Evolutionary conservation across 768 basidiomycete species (phyloP).

Genomic region (Strobilomyces echinocephalus): DNA sequence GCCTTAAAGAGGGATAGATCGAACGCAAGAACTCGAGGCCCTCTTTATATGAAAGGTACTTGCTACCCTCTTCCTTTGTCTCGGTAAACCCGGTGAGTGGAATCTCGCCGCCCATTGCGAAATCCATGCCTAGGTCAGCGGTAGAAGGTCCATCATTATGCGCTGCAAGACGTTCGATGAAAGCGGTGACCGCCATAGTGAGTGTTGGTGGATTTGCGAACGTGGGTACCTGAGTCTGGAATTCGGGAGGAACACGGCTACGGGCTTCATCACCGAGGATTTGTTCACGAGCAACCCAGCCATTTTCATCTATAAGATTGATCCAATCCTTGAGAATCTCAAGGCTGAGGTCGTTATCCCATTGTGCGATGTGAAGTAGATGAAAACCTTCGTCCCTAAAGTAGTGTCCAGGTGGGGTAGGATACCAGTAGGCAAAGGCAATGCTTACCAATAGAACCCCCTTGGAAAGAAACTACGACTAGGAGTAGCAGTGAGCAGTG

Average conservation of each 20-base stretch:
- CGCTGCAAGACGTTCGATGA: constrained; percentile 68
- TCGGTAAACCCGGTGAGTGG: constrained; percentile 35
- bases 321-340: constrained; percentile 92
- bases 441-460: constrained; percentile 86
- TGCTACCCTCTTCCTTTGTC: constrained; percentile 36
- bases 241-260: constrained; percentile 88
- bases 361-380: constrained; percentile 82
- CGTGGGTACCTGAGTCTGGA: constrained; percentile 88
- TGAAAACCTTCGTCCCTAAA: constrained; percentile 97
- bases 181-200: constrained; percentile 88
- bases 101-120: constrained; percentile 41
- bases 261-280: constrained; percentile 95
- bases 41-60: constrained; percentile 52
- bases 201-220: constrained; percentile 96
- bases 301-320: constrained; percentile 83
- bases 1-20: constrained; percentile 78
- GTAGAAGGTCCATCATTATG: constrained; percentile 44
- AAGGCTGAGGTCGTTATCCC: constrained; percentile 89
- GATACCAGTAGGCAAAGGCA: background rate
- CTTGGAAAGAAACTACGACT: constrained; percentile 96
- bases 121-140: constrained; percentile 63
- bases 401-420: constrained; percentile 1
- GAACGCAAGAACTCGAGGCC: constrained; percentile 67
- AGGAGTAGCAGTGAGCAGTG: constrained; percentile 86
- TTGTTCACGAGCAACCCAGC: constrained; percentile 96